Base-by-base conservation (phyloP, 2,329 filamentous ascomycete genomes). In the Pestalotiopsis sp. region DNA sequence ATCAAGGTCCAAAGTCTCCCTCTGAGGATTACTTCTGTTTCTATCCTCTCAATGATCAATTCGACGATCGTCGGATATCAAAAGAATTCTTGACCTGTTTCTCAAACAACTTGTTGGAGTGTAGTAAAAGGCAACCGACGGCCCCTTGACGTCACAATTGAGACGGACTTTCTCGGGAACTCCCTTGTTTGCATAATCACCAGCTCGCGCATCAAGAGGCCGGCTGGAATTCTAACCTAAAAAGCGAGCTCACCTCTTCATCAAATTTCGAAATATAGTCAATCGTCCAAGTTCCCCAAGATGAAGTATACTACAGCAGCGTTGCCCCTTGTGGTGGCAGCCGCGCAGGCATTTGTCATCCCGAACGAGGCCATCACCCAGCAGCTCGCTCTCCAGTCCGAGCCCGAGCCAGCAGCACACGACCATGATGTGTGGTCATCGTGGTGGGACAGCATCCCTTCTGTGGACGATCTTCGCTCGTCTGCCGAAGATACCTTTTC, bases 291-390 rank as follows among this genome's bases (percentile, higher is more conserved):
- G 36, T 31, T 36, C 31, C n/a, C 11, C 31, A 71, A 66, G 7
- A 76, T 76, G 75, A 75, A 68, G 68, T 74, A 76, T 66, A 71
- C 70, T 23, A 45, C 68, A 17, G 52, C 68, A 17, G 31, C 74
- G n/a, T 64, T 76, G 69, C 72, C 74, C 39, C 62, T 75, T 2
- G 71, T 65, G 68, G 74, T 71, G 20, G 74, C 72, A n/a, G 69
- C 69, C 17, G 70, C 72, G 39, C 52, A 69, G 52, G 73, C 71
- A 38, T 68, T 76, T 65, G 71, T 76, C 62, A 72, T 79, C 55
- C 77, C 76, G 23, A 75, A 78, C 52, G 76, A 78, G 39, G 70
- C 67, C 13, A 78, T 72, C 27, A 73, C 75, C 1, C 64, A 75
- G 41, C 69, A 76, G 57, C 69, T 79, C 12, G 68, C 72, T 52